Conservation (phyloP, 2,329 filamentous ascomycete genomes). For the Phialophora tarda region DNA sequence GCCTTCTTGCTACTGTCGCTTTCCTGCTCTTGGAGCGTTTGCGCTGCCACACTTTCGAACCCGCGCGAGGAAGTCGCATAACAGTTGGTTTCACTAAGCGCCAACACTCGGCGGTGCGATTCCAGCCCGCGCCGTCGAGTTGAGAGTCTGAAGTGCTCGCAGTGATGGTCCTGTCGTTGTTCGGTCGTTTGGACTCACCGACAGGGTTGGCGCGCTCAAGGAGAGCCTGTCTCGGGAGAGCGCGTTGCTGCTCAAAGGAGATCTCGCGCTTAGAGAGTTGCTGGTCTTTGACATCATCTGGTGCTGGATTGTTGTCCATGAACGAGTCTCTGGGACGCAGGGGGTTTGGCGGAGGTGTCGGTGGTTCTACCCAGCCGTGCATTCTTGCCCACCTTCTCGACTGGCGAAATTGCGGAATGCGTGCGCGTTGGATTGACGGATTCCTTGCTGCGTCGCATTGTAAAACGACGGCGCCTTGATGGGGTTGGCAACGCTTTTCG, state of each 20-base stretch:
- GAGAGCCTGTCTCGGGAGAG: slow-evolving; percentile 6
- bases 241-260: slow-evolving; percentile 36
- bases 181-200: background rate
- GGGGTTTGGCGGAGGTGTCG: background rate
- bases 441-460: slow-evolving; percentile 15
- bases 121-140: slow-evolving; percentile 13
- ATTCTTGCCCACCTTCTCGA: slow-evolving; percentile 33
- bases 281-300: background rate
- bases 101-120: slow-evolving; percentile 24
- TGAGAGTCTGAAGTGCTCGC: slow-evolving; percentile 4
- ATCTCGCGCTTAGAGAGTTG: slow-evolving; percentile 19
- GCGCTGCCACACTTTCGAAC: slow-evolving; percentile 13
- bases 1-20: slow-evolving; percentile 12
- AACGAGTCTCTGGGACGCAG: slow-evolving; percentile 1
- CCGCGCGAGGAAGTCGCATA: slow-evolving; percentile 9
- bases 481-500: slow-evolving; percentile 6
- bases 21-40: slow-evolving; percentile 11
- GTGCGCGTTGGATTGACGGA: slow-evolving; percentile 7
- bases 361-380: slow-evolving; percentile 12
- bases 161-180: background rate
- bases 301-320: background rate
- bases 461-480: slow-evolving; percentile 23
- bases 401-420: slow-evolving; percentile 33
- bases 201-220: background rate
- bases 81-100: slow-evolving; percentile 28